phyloP scores from a whole-genome alignment of 202 grass and related monocot genomes.

The Musa balbisiana region DNA sequence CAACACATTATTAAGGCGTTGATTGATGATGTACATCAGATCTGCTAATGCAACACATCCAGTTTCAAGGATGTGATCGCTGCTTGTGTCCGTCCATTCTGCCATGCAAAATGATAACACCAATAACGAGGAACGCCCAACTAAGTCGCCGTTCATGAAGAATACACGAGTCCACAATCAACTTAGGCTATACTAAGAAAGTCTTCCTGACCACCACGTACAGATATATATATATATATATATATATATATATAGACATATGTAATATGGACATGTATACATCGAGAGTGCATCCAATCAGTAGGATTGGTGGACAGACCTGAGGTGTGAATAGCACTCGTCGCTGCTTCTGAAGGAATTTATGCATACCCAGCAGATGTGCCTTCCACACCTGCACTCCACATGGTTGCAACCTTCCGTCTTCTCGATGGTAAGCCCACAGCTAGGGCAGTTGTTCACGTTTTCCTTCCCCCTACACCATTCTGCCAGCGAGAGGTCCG shows the following conservation, averaged over 20 bases:
- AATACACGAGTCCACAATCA: no score
- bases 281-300: conserved; percentile 35
- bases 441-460: conserved; percentile 61
- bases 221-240: neutral
- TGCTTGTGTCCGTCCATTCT: no score
- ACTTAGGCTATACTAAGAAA: no score
- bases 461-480: conserved; percentile 71
- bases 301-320: conserved; percentile 41
- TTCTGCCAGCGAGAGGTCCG: conserved; percentile 47
- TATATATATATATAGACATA: conserved; percentile 12
- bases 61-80: no score
- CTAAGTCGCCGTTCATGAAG: no score
- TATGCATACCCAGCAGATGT: conserved; percentile 87
- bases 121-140: no score
- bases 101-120: no score
- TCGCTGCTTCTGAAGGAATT: conserved; percentile 55
- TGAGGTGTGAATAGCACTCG: conserved; percentile 68
- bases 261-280: conserved; percentile 32
- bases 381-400: conserved; percentile 63
- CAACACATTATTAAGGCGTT: no score
- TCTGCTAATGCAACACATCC: no score
- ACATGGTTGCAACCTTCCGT: conserved; percentile 82
- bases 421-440: conserved; percentile 81
- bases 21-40: no score
- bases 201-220: no score